These are phyloP conservation scores for Daldinia sp. DNA, from an alignment of 2,329 filamentous ascomycete species.

Conservation along the genomic window DNA sequence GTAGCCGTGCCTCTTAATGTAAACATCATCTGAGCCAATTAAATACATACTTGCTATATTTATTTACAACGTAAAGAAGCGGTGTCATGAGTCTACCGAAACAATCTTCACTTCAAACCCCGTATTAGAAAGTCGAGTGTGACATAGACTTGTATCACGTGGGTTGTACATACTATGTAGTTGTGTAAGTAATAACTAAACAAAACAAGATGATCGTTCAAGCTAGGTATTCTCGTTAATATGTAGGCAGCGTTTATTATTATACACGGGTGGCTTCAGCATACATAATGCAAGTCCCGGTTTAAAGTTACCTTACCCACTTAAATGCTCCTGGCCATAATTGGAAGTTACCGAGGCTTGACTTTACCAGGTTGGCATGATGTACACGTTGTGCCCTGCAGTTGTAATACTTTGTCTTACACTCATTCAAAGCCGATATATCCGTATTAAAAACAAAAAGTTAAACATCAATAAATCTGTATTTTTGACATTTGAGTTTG, in stretches of 20 bases:
- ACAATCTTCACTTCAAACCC: neutral
- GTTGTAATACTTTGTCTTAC: neutral
- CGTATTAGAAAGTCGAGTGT: neutral
- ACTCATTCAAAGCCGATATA: neutral
- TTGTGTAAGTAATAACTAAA: neutral
- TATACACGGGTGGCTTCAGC: neutral
- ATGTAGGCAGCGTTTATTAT: neutral
- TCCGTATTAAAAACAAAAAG: neutral
- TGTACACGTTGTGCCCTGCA: neutral
- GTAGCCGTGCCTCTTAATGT: neutral
- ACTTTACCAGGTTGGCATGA: slow-evolving; percentile 7
- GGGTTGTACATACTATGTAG: no score
- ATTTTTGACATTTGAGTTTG: neutral
- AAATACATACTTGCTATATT: neutral
- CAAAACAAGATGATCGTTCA: neutral
- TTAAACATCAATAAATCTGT: neutral
- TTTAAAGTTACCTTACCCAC: slow-evolving; percentile 34
- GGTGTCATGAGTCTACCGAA: neutral
- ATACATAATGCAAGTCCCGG: slow-evolving; percentile 2
- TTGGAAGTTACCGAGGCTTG: slow-evolving; percentile 14
- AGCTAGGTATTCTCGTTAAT: neutral
- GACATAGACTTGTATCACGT: neutral
- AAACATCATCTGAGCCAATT: neutral
- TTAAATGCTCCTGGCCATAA: slow-evolving; percentile 16
- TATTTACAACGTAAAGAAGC: neutral